These are phyloP conservation scores for Mrakiaceae sp. DNA, from an alignment of 1,284 basidiomycete genomes.

Conservation along the genomic window DNA sequence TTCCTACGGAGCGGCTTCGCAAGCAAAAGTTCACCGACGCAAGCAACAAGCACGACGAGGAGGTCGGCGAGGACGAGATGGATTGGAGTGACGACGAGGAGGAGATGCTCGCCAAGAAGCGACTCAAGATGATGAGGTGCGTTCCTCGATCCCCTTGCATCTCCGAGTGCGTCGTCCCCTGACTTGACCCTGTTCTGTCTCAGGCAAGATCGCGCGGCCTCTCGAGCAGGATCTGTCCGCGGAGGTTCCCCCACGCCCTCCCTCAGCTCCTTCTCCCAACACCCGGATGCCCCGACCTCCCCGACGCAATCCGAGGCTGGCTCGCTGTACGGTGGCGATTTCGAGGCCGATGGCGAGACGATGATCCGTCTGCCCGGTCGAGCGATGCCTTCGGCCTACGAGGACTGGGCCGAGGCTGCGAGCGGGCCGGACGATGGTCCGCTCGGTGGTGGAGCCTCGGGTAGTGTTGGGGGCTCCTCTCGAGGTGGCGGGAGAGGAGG, in stretches of 20 bases:
- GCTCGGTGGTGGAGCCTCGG: too few species aligned
- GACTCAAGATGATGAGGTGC: conserved; percentile 24
- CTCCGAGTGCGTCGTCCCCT: not conserved
- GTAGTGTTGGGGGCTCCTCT: too few species aligned
- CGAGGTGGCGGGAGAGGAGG: conserved; percentile 16
- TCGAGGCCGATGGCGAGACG: conserved; percentile 6
- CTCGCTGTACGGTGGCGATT: conserved; percentile 10
- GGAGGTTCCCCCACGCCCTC: conserved; percentile 11
- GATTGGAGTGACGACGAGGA: conserved; percentile 47
- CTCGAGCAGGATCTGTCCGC: conserved; percentile 2
- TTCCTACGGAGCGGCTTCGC: conserved; percentile 9
- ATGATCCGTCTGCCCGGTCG: conserved; percentile 10
- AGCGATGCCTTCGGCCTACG: conserved; percentile 24
- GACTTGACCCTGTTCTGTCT: not conserved
- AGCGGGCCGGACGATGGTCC: not conserved
- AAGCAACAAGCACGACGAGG: conserved; percentile 44
- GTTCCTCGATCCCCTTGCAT: not conserved
- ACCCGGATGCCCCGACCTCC: conserved; percentile 4
- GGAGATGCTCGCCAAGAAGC: conserved; percentile 39
- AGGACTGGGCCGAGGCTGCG: conserved; percentile 7
- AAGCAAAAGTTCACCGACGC: conserved; percentile 37
- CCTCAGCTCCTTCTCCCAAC: not conserved
- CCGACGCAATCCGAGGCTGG: conserved; percentile 4
- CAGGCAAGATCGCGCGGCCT: not conserved
- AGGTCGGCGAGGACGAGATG: conserved; percentile 41